Percentiles rank a stretch among this genome's conserved stretches.
Evolutionary conservation across 305 asterid species (phyloP).

Genomic region (Fraxinus xanthoxyloides): DNA sequence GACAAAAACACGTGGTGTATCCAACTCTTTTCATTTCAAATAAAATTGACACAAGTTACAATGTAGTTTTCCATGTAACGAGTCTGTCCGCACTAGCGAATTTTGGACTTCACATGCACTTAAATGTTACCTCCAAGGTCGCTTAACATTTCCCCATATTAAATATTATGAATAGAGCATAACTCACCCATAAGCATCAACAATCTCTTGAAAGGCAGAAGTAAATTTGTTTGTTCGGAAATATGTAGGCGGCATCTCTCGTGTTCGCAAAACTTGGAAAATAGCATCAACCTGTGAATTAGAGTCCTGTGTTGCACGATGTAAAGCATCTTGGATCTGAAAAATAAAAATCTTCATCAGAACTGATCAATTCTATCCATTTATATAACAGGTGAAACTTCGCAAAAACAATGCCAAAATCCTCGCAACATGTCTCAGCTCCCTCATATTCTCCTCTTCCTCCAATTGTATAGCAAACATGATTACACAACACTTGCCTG

Average conservation of each 20-base stretch:
- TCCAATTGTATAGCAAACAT: neutral
- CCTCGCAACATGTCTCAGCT: neutral
- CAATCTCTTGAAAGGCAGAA: conserved; percentile 87
- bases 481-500: conserved; percentile 46
- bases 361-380: conserved; percentile 16
- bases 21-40: conserved; percentile 10
- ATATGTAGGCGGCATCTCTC: conserved; percentile 96
- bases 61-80: conserved; percentile 8
- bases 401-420: conserved; percentile 2
- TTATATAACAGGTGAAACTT: conserved; percentile 7
- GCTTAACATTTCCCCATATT: neutral
- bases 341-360: conserved; percentile 18
- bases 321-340: conserved; percentile 89
- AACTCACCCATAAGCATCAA: conserved; percentile 98
- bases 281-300: conserved; percentile 97
- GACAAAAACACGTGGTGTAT: neutral
- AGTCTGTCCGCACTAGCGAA: conserved; percentile 9
- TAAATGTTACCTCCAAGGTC: neutral
- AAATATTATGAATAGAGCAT: conserved; percentile 17
- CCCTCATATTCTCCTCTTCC: neutral
- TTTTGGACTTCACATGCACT: neutral
- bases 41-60: neutral
- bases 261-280: conserved; percentile 80
- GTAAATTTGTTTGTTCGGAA: conserved; percentile 91
- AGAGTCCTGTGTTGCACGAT: conserved; percentile 73